phyloP scores from a whole-genome alignment of 345 rosid species.

The Triadica sebifera region DNA sequence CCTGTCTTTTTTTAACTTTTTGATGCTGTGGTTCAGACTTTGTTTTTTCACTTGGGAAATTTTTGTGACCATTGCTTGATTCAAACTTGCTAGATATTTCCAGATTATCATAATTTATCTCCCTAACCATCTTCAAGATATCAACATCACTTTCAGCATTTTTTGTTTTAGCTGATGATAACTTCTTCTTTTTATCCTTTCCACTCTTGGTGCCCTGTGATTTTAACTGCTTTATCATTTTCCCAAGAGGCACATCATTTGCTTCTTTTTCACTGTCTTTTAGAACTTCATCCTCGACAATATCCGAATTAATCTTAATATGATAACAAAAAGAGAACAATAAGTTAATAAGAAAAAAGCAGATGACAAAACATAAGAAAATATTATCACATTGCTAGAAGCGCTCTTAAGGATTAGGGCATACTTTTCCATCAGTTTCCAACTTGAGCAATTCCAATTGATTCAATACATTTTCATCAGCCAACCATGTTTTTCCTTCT shows the following conservation, averaged over 20 bases:
- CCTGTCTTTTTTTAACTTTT: constrained; percentile 56
- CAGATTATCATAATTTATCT: constrained; percentile 72
- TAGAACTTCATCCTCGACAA: constrained; percentile 41
- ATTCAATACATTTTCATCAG: constrained; percentile 65
- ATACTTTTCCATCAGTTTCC: constrained; percentile 55
- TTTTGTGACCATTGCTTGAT: constrained; percentile 76
- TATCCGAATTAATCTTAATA: constrained; percentile 50
- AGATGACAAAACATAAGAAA: constrained; percentile 9
- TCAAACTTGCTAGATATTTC: constrained; percentile 55
- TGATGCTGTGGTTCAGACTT: constrained; percentile 41
- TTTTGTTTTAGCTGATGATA: constrained; percentile 42
- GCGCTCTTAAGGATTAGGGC: constrained; percentile 21
- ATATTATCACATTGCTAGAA: constrained; percentile 16
- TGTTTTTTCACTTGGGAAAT: constrained; percentile 40
- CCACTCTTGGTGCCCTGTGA: constrained; percentile 62
- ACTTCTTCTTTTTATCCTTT: constrained; percentile 50
- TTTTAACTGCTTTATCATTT: constrained; percentile 68
- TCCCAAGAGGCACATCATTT: constrained; percentile 73
- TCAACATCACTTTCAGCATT: constrained; percentile 68
- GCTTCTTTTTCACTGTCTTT: constrained; percentile 67
- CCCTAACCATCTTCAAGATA: constrained; percentile 89
- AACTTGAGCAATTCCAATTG: constrained; percentile 71
- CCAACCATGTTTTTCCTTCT: constrained; percentile 73
- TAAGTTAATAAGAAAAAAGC: constrained; percentile 13
- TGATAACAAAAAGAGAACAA: constrained; percentile 19